These are phyloP conservation scores for Flaveria brownii DNA, from an alignment of 129 eudicot species.

Conservation along the genomic window DNA sequence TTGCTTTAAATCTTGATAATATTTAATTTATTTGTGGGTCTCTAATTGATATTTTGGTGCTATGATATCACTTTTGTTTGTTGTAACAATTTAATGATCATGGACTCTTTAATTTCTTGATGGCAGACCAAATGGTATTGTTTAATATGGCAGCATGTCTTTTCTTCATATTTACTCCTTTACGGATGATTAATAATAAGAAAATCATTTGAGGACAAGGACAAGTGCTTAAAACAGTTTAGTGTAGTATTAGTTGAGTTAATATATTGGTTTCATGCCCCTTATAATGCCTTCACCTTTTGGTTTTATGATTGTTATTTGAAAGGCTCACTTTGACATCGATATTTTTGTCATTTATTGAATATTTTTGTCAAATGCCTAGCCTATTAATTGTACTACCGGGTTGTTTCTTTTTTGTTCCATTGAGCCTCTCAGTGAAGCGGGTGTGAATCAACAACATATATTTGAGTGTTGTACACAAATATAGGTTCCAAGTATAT, in stretches of 20 bases:
- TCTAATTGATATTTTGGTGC: constrained; percentile 20
- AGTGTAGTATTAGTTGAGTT: background rate
- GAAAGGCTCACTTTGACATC: background rate
- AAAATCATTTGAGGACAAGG: constrained; percentile 25
- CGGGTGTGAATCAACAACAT: too few relatives aligned
- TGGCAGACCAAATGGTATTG: constrained; percentile 35
- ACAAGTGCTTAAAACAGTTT: constrained; percentile 30
- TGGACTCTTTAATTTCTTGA: constrained; percentile 29
- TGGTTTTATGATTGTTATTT: constrained; percentile 16
- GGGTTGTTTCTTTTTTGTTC: too few relatives aligned
- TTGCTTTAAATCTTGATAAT: constrained; percentile 25
- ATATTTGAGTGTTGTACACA: too few relatives aligned
- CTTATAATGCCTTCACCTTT: constrained; percentile 1
- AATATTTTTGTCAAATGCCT: constrained; percentile 11
- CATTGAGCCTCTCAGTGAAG: too few relatives aligned
- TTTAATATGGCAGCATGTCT: constrained; percentile 15
- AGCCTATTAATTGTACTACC: background rate
- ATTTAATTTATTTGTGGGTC: constrained; percentile 1
- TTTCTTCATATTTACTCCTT: background rate
- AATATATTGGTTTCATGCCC: constrained; percentile 7
- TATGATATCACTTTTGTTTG: constrained; percentile 24
- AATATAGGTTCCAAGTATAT: too few relatives aligned
- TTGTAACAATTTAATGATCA: constrained; percentile 15
- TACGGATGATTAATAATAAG: constrained; percentile 12
- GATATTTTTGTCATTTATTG: background rate